A percentile compares a stretch with the other conserved stretches of the same genome.
Conservation (phyloP, 495 filamentous ascomycete species). For the Penicillium pancosmium region DNA sequence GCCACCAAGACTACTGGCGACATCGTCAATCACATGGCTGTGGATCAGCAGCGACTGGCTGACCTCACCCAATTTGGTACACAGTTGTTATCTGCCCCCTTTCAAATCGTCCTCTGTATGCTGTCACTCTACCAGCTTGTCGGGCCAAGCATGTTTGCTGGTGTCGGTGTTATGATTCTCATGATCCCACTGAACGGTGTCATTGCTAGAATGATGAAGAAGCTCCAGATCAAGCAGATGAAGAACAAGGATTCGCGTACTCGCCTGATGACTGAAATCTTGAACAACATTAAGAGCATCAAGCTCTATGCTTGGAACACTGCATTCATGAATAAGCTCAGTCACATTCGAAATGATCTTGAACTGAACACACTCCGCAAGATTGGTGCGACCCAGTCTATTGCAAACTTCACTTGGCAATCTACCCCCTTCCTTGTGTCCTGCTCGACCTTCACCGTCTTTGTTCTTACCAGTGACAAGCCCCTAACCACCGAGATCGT, state of each 20-base stretch:
- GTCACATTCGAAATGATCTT: constrained; percentile 89
- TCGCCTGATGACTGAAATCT: constrained; percentile 91
- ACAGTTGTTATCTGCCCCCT: constrained; percentile 93
- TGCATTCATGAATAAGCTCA: constrained; percentile 97
- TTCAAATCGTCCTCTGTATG: constrained; percentile 96
- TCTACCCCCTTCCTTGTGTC: constrained; percentile 99
- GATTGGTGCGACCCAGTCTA: constrained; percentile 89
- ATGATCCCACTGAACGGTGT: constrained; percentile 97
- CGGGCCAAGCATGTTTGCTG: constrained; percentile 93
- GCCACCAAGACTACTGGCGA: constrained; percentile 93
- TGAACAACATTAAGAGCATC: constrained; percentile 99
- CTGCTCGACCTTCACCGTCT: constrained; percentile 94
- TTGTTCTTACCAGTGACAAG: constrained; percentile 76
- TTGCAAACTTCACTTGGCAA: constrained; percentile 99
- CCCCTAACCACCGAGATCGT: constrained; percentile 94
- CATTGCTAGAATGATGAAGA: constrained; percentile 93
- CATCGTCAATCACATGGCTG: constrained; percentile 99
- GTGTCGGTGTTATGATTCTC: constrained; percentile 91
- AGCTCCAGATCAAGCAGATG: constrained; percentile 93
- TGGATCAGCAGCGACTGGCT: constrained; percentile 92
- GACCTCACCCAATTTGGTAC: constrained; percentile 95
- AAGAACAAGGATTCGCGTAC: constrained; percentile 98
- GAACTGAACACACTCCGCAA: constrained; percentile 94
- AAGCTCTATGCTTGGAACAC: constrained; percentile 98
- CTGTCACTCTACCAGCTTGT: constrained; percentile 91